Base-by-base conservation (phyloP, 2,329 filamentous ascomycete species). In the Bipolaris bicolor region DNA sequence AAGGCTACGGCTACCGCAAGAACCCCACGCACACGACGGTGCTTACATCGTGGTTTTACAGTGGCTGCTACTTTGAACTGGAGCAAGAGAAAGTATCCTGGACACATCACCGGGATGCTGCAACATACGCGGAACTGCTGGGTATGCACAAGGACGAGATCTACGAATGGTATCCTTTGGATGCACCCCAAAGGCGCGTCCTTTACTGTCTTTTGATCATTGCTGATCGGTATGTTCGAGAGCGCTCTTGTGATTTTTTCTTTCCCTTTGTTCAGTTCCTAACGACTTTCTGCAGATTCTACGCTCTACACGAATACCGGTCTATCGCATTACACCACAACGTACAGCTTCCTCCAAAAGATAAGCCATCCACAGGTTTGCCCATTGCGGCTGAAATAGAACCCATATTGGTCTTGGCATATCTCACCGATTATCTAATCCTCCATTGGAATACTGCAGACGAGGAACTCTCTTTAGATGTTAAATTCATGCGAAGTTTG, bases 171-270 rank as follows among this genome's bases (percentile, higher is more conserved):
- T 78, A 82, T 36, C 75, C 80, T 1, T 75, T 83, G 3, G 85
- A 87, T 64, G 77, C 74, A 18, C 80, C 86, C 16, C 82, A 83
- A 52, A 80, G 82, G 34, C 79, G 84, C 55, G 78, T 85, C 11
- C 78, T 87, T 7, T 88, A 86, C 68, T 88, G 86, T 86, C 78
- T 87, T 37, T 75, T 88, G 9, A 87, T 87, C 65, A 81, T 88
- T 33, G 85, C 84, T 0, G 86, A 88, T 73, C 81, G 83, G 83
- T 84, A 73, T 6, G 51, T 34, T 11, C 3, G 9, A 26, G 40
- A 47, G 49, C 24, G 33, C 29, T 24, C 15, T 33, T 22, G 22
- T 37, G 39, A 22, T 18, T 36, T 7, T 34, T 20, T 20, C 9
- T 16, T 11, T 9, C 39, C 22, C 22, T 22, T 22, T 22, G 22